Percentiles rank a stretch among this genome's conserved stretches.
Conservation (phyloP, 169 alveolate species). For the Plasmodium knowlesi region DNA sequence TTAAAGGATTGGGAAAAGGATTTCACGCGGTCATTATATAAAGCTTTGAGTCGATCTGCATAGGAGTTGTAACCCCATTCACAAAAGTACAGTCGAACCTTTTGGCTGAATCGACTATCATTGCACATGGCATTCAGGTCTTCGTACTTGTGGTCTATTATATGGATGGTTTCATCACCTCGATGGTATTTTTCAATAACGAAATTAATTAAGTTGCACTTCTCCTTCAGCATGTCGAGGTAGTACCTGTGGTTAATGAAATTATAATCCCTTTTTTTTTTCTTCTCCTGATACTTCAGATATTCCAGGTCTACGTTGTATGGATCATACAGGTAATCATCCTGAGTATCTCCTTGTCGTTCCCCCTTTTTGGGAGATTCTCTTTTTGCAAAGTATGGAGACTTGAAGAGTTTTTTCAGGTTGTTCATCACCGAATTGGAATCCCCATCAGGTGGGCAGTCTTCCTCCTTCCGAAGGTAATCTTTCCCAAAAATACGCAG, state of each 20-base stretch:
- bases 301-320: conserved; percentile 38
- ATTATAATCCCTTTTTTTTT: conserved; percentile 15
- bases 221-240: conserved; percentile 16
- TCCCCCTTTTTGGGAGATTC: not conserved
- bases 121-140: conserved; percentile 41
- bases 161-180: not conserved
- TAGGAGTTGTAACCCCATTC: conserved; percentile 85
- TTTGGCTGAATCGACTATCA: conserved; percentile 13
- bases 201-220: conserved; percentile 18
- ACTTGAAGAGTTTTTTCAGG: not conserved
- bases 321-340: conserved; percentile 30
- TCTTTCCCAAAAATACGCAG: conserved; percentile 40
- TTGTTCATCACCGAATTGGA: not conserved
- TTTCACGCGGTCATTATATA: conserved; percentile 76
- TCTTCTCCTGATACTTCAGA: conserved; percentile 23
- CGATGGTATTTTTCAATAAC: conserved; percentile 4
- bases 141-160: conserved; percentile 46
- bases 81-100: conserved; percentile 78
- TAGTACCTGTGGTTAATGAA: conserved; percentile 8
- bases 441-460: not conserved
- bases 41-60: conserved; percentile 78
- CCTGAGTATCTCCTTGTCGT: not conserved
- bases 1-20: conserved; percentile 34
- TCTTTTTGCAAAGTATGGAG: not conserved
- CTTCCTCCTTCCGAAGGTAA: not conserved